A percentile compares a stretch with the other conserved stretches of the same genome.
These are phyloP conservation scores for Emergomyces pasteurianus DNA, from an alignment of 2,329 filamentous ascomycete genomes.

Conservation along the genomic window DNA sequence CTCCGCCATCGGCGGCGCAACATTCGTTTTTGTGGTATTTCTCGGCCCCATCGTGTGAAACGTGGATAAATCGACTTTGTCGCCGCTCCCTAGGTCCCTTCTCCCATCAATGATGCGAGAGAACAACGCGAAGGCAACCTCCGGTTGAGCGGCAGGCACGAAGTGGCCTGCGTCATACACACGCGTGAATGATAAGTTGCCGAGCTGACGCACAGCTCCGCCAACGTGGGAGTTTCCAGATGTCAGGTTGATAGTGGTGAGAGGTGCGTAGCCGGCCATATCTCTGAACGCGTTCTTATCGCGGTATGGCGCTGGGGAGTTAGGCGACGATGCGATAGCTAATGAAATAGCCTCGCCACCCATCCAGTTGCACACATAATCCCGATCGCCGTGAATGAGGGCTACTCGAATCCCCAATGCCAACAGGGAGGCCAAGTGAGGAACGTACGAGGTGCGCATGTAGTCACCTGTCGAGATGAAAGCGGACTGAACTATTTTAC, in stretches of 20 bases:
- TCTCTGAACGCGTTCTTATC: constrained; percentile 42
- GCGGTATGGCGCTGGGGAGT: constrained; percentile 15
- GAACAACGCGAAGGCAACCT: constrained; percentile 43
- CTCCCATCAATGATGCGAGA: constrained; percentile 39
- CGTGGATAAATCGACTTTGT: constrained; percentile 37
- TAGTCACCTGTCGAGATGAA: constrained; percentile 49
- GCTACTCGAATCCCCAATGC: constrained; percentile 54
- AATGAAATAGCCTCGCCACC: constrained; percentile 66
- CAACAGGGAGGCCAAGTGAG: constrained; percentile 49
- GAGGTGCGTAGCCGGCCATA: constrained; percentile 57
- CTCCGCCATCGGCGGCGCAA: constrained; percentile 36
- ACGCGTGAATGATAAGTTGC: constrained; percentile 58
- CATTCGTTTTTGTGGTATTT: constrained; percentile 46
- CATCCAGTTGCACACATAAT: constrained; percentile 46
- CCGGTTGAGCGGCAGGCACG: constrained; percentile 40
- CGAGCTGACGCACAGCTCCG: constrained; percentile 63
- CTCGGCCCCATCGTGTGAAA: constrained; percentile 48
- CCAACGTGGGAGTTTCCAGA: constrained; percentile 35
- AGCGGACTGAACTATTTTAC: constrained; percentile 31
- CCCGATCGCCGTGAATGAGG: constrained; percentile 56
- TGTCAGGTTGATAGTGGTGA: constrained; percentile 50
- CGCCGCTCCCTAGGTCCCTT: constrained; percentile 37
- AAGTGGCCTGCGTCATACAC: constrained; percentile 44
- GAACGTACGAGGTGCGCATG: constrained; percentile 49
- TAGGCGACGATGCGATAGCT: constrained; percentile 32